Evolutionary conservation across 805 yeast species (phyloP).

Genomic region (Candida michaelii): DNA sequence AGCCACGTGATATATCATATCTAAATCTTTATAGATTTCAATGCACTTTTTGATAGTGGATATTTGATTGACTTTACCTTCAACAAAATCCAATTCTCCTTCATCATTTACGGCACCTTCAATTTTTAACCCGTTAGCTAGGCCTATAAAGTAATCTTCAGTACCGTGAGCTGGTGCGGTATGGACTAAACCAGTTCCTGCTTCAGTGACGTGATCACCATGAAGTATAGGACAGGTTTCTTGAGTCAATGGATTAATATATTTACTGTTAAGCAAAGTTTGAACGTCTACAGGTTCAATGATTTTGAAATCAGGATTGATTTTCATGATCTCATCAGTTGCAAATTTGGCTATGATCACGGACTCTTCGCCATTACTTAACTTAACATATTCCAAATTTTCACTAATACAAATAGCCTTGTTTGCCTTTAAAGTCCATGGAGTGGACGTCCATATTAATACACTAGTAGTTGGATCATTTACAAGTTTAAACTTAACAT

Average conservation of each 20-base stretch:
- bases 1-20: conserved; percentile 51
- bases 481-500: conserved; percentile 59
- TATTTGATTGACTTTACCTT: conserved; percentile 40
- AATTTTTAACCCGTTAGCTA: conserved; percentile 53
- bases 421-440: conserved; percentile 94
- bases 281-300: conserved; percentile 1
- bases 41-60: conserved; percentile 50
- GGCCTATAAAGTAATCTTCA: conserved; percentile 82
- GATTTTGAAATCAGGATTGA: conserved; percentile 15
- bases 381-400: conserved; percentile 55
- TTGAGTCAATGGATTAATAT: conserved; percentile 46
- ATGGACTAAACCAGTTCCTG: conserved; percentile 95
- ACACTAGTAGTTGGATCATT: conserved; percentile 10
- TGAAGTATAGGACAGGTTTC: conserved; percentile 59
- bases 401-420: conserved; percentile 75
- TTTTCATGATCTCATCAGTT: conserved; percentile 32
- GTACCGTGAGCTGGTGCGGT: conserved; percentile 98
- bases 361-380: conserved; percentile 36
- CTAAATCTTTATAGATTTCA: conserved; percentile 39
- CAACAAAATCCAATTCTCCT: conserved; percentile 61
- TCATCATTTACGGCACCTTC: conserved; percentile 76
- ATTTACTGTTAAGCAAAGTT: conserved; percentile 8
- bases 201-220: conserved; percentile 77
- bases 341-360: conserved; percentile 60
- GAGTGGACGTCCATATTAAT: conserved; percentile 96